A percentile compares a stretch with the other conserved stretches of the same genome.
Evolutionary conservation across 75 land plant species (phyloP).

Genomic region (Picea glauca): DNA sequence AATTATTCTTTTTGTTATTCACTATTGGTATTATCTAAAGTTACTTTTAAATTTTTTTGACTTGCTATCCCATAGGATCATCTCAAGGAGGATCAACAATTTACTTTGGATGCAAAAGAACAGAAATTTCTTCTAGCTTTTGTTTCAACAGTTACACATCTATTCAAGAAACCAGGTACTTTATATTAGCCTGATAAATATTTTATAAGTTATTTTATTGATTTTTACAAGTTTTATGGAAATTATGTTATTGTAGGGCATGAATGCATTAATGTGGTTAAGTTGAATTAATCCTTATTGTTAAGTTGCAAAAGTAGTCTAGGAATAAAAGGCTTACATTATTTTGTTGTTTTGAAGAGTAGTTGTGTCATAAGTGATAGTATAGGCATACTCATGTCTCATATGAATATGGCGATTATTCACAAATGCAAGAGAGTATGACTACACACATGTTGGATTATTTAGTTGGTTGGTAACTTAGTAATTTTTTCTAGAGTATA

Average conservation of each 20-base stretch:
- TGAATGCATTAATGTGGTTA: no score
- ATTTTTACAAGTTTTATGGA: neutral
- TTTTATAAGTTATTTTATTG: neutral
- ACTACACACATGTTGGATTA: no score
- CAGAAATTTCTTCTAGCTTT: neutral
- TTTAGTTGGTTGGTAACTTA: no score
- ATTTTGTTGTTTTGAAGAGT: no score
- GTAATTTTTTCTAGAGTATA: no score
- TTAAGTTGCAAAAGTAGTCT: no score
- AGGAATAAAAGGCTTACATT: no score
- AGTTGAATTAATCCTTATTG: no score
- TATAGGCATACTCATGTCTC: no score
- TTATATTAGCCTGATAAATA: slow-evolving; percentile 1
- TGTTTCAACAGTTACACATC: slow-evolving; percentile 6
- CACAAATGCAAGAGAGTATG: no score
- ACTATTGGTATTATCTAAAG: neutral
- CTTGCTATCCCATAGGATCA: slow-evolving; percentile 4
- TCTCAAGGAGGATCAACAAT: neutral
- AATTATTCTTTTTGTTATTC: neutral
- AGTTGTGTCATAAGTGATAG: no score
- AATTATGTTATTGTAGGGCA: neutral
- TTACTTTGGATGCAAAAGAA: slow-evolving; percentile 5
- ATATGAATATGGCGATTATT: no score
- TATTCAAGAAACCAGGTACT: slow-evolving; percentile 9
- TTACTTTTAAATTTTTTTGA: neutral